Evolutionary conservation across 2,329 filamentous ascomycete genomes (phyloP).

Genomic region (Dactylonectria macrodidyma): DNA sequence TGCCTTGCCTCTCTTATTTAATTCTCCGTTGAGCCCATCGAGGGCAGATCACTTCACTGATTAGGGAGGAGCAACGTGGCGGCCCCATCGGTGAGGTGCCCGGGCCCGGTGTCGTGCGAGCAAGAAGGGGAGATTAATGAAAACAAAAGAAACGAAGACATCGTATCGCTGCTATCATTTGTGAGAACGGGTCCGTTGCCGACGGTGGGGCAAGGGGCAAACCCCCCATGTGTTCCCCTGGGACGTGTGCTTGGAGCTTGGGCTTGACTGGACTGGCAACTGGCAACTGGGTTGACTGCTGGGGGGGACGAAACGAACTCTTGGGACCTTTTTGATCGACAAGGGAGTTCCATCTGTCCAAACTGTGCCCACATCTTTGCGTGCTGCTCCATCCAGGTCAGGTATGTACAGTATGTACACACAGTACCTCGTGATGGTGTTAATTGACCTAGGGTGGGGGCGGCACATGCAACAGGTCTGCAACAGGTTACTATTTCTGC

Average conservation of each 20-base stretch:
- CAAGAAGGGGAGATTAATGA: slow-evolving; percentile 14
- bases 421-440: not conserved
- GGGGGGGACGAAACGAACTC: slow-evolving; percentile 13
- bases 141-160: slow-evolving; percentile 7
- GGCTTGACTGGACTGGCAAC: not conserved
- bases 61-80: not conserved
- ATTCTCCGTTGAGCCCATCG: slow-evolving; percentile 23
- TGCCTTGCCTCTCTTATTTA: slow-evolving; percentile 2
- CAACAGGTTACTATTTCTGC: not conserved
- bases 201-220: not conserved
- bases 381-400: too few species aligned
- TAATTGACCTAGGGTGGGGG: not conserved
- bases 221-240: not conserved
- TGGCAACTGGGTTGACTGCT: not conserved
- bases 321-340: not conserved
- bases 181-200: slow-evolving; percentile 21
- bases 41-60: slow-evolving; percentile 20
- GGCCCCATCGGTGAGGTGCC: slow-evolving; percentile 15
- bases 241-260: not conserved
- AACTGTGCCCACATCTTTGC: not conserved
- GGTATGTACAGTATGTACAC: not conserved
- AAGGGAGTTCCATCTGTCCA: not conserved
- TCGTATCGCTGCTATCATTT: slow-evolving; percentile 15
- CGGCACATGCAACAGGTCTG: not conserved
- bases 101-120: slow-evolving; percentile 14